These are phyloP conservation scores for Quercus suber DNA, from an alignment of 306 rosid genomes.

Conservation along the genomic window DNA sequence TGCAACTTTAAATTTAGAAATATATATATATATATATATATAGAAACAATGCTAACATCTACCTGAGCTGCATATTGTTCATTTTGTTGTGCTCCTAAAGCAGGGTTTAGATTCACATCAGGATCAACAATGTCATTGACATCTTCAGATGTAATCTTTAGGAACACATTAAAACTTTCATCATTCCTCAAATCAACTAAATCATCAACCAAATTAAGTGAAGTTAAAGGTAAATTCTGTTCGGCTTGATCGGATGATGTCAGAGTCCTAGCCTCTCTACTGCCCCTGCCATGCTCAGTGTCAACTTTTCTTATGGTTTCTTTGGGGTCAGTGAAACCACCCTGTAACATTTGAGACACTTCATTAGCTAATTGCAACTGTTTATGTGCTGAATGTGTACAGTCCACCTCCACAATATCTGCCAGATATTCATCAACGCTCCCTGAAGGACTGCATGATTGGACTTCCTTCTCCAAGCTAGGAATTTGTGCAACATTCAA, in stretches of 20 bases:
- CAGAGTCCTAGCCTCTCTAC: constrained; percentile 1
- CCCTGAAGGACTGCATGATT: not conserved
- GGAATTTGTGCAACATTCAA: not conserved
- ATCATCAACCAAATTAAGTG: not conserved
- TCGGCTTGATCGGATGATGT: not conserved
- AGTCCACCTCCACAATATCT: not conserved
- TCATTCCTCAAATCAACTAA: not conserved
- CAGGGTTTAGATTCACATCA: not conserved
- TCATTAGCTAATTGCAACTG: not conserved
- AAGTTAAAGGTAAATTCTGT: not conserved
- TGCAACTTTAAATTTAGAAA: constrained; percentile 1
- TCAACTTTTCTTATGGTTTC: not conserved
- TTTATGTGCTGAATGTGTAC: not conserved
- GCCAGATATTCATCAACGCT: constrained; percentile 8
- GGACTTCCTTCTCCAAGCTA: constrained; percentile 18
- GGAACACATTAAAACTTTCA: not conserved
- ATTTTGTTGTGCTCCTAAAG: constrained; percentile 3
- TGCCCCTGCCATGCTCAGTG: not conserved
- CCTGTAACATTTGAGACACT: not conserved
- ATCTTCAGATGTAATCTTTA: not conserved
- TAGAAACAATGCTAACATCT: not conserved
- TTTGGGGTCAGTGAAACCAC: not conserved
- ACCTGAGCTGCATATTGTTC: constrained; percentile 10
- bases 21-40: not conserved
- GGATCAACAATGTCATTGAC: not conserved